Evolutionary conservation across 2,329 filamentous ascomycete species (phyloP).

Genomic region (Purpureocillium lavendulum): DNA sequence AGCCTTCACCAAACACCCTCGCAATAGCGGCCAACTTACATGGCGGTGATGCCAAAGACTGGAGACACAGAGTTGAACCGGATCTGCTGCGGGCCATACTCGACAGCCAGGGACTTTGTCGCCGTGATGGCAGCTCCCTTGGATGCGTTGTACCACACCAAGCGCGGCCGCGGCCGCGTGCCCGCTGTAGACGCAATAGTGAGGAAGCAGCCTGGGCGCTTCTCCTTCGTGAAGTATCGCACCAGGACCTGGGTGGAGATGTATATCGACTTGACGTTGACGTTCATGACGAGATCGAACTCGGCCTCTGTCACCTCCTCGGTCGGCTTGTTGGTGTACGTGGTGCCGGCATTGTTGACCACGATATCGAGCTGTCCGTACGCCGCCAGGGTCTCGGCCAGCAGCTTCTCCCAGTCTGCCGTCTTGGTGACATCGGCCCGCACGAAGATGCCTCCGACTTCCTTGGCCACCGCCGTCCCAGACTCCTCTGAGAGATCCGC

Average conservation of each 20-base stretch:
- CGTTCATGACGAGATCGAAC: conserved; percentile 57
- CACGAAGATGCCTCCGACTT: conserved; percentile 34
- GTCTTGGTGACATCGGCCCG: conserved; percentile 41
- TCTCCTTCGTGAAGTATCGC: conserved; percentile 49
- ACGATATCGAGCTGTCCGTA: conserved; percentile 48
- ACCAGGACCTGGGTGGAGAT: conserved; percentile 50
- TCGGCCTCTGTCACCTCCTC: conserved; percentile 56
- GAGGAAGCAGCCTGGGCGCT: conserved; percentile 52
- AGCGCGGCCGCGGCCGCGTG: conserved; percentile 47
- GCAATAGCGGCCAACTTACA: conserved; percentile 31
- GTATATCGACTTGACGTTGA: conserved; percentile 63
- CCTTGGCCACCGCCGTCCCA: conserved; percentile 36
- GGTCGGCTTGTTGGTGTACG: conserved; percentile 55
- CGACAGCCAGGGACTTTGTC: conserved; percentile 53
- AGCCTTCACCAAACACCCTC: not conserved
- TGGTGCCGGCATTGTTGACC: conserved; percentile 53
- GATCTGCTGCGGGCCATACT: conserved; percentile 65
- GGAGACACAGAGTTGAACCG: conserved; percentile 66
- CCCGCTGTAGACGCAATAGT: conserved; percentile 59
- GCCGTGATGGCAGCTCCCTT: conserved; percentile 59
- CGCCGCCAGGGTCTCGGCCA: conserved; percentile 33
- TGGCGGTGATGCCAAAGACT: conserved; percentile 51
- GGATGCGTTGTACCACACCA: conserved; percentile 64
- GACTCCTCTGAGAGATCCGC: conserved; percentile 49
- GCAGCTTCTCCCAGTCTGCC: conserved; percentile 43